A percentile compares a stretch with the other conserved stretches of the same genome.
These are phyloP conservation scores for Termitomyces sp. DNA, from an alignment of 768 basidiomycete genomes.

Conservation along the genomic window DNA sequence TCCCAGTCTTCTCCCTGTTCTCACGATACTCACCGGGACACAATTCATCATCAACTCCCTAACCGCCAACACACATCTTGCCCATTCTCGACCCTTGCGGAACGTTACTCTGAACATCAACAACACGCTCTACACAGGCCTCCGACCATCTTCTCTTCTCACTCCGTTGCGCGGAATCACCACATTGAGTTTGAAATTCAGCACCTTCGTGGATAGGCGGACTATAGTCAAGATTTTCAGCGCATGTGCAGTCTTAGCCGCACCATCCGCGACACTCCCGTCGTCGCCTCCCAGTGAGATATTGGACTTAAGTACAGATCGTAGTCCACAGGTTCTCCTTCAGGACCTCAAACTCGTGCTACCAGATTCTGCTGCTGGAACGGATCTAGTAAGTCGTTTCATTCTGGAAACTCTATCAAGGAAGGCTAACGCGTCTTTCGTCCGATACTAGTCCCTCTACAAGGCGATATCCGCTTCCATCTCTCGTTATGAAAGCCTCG, in stretches of 20 bases:
- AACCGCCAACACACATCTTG: constrained; percentile 5
- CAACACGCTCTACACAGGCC: constrained; percentile 38
- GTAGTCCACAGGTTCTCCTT: constrained; percentile 15
- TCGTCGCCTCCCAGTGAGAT: not conserved
- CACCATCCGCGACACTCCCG: not conserved
- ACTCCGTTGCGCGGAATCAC: constrained; percentile 25
- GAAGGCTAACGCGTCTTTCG: not conserved
- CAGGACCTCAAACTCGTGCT: constrained; percentile 26
- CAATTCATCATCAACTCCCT: constrained; percentile 26
- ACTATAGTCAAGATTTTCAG: constrained; percentile 40
- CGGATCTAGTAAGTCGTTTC: constrained; percentile 28
- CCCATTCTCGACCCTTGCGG: constrained; percentile 21
- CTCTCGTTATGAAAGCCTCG: constrained; percentile 32
- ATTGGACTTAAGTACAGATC: constrained; percentile 18
- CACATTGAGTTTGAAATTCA: constrained; percentile 29
- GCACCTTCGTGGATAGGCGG: constrained; percentile 33
- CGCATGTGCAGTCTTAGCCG: constrained; percentile 28
- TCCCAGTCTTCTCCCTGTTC: constrained; percentile 32
- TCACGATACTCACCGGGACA: constrained; percentile 31
- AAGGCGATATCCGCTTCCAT: constrained; percentile 33
- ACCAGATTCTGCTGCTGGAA: constrained; percentile 16
- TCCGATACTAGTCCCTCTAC: constrained; percentile 25
- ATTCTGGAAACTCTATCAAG: not conserved
- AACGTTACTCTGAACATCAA: constrained; percentile 33
- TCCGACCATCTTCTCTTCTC: constrained; percentile 38